phyloP scores from a whole-genome alignment of 768 basidiomycete species.

The Leccinellum rugosiceps region DNA sequence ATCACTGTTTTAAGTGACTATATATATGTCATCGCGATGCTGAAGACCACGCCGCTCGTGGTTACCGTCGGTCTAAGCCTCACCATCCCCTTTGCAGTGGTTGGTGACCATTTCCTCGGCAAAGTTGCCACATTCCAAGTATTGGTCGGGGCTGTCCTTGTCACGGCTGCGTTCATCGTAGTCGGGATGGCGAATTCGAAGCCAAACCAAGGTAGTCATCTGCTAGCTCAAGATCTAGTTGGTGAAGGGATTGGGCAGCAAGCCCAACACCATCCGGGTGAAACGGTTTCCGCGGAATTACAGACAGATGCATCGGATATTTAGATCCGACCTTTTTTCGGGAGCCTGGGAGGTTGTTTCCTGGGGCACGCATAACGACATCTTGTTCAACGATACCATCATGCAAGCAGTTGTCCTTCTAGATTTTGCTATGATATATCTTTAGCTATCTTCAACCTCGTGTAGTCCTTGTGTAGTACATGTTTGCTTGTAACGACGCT shows the following conservation, averaged over 20 bases:
- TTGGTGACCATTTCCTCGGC: constrained; percentile 72
- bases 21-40: constrained; percentile 85
- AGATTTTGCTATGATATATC: neutral
- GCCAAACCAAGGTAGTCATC: constrained; percentile 33
- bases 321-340: neutral
- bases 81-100: constrained; percentile 88
- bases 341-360: neutral
- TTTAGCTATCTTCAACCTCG: neutral
- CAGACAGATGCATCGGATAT: neutral
- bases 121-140: constrained; percentile 57
- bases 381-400: neutral
- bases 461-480: neutral
- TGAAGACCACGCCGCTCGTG: constrained; percentile 93
- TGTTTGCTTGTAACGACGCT: neutral
- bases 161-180: constrained; percentile 72
- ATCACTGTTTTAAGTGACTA: constrained; percentile 86
- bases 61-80: constrained; percentile 91
- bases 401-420: neutral
- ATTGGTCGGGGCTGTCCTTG: constrained; percentile 70
- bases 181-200: constrained; percentile 58
- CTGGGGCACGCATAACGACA: neutral
- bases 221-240: constrained; percentile 1
- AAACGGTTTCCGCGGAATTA: constrained; percentile 5
- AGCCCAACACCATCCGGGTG: constrained; percentile 5
- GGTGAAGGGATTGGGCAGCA: constrained; percentile 3